Evolutionary conservation across 2,329 filamentous ascomycete species (phyloP).

Genomic region (Fusarium tuaranense): DNA sequence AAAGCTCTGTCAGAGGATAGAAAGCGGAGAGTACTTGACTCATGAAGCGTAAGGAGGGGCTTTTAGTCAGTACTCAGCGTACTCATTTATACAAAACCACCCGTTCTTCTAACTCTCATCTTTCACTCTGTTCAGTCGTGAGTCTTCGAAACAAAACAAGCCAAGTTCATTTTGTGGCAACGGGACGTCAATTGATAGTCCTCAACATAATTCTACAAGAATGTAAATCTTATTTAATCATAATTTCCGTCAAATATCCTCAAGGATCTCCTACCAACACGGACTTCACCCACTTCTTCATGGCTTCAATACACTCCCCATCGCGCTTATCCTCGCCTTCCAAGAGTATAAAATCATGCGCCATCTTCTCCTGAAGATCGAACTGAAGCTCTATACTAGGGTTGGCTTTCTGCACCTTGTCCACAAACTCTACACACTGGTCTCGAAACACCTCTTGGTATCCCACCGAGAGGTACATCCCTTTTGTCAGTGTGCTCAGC

Average conservation of each 20-base stretch:
- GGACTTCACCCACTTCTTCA: background rate
- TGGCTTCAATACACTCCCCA: background rate
- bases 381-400: background rate
- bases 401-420: background rate
- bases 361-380: background rate
- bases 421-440: background rate
- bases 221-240: too few relatives aligned
- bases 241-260: too few relatives aligned
- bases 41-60: background rate
- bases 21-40: background rate
- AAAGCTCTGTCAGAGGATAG: background rate
- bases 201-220: background rate
- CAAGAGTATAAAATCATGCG: background rate
- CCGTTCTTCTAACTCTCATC: too few relatives aligned
- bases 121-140: too few relatives aligned
- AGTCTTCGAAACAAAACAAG: too few relatives aligned
- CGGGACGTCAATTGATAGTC: too few relatives aligned
- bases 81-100: too few relatives aligned
- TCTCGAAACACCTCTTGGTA: background rate
- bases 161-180: too few relatives aligned
- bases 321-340: background rate
- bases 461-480: background rate
- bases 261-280: background rate
- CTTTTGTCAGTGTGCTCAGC: background rate
- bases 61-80: too few relatives aligned